Evolutionary conservation across 495 filamentous ascomycete species (phyloP), one percentile per base, ranked within the genome.

Genomic region (Penicillium malachiteum): DNA sequence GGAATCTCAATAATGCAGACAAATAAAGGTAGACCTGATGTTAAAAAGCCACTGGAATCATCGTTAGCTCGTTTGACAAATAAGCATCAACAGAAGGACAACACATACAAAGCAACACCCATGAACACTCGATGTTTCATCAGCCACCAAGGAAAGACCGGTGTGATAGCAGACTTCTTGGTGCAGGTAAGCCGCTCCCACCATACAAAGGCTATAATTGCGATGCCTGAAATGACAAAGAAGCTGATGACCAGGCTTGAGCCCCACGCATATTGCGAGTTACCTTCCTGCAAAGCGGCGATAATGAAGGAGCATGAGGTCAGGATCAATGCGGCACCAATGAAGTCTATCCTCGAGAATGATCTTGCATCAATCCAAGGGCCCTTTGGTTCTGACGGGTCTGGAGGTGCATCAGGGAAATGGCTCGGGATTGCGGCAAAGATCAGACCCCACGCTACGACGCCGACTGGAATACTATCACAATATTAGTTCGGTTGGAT

Each of bases 1-100:
- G 84, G 84, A 3, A 86, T 65, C 45, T 78, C 72, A 53, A 85
- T 76, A 9, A 82, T 71, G 10, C 80, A 71, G 5, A 78, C 64
- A 14, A 81, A 75, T 51, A 82, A 81, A 5, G 79, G 59, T 16
- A 80, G 79, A 3, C 84, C 84, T 0, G 74, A 77, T 14, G 79
- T 65, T 16, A 86, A 69, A 12, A 78, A 82, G 3, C 65, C 65
- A 4, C 57, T 66, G 38, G 5, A 14, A 2, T 7, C 14, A 5
- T 26, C 16, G 1, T 30, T 47, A 40, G 46, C 11, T 48, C 30
- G 32, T 0, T 30, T 11, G n/a, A 9, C 16, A 35, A 1, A 9
- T 14, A 32, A 9, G 6, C 1, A 13, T 16, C 33, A 34, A 26
- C 32, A n/a, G n/a, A 8, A 7, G 30, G 21, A 3, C 9, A 60